These are phyloP conservation scores for Cicer pinnatifidum DNA, from an alignment of 306 rosid species.

Conservation along the genomic window DNA sequence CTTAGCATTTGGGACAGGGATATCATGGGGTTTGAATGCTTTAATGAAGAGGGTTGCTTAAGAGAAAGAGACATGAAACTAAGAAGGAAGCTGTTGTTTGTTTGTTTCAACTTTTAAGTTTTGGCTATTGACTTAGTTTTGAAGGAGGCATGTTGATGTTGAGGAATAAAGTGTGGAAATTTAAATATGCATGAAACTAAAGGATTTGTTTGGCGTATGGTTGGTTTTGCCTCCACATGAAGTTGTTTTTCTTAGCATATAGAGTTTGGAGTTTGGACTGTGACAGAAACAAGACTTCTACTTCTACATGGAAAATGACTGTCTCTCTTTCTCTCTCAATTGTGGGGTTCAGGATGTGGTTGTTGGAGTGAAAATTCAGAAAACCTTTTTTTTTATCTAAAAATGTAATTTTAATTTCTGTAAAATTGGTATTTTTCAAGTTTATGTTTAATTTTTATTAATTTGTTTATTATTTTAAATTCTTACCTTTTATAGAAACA, in stretches of 20 bases:
- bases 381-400: conserved; percentile 38
- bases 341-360: conserved; percentile 55
- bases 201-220: conserved; percentile 53
- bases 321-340: conserved; percentile 44
- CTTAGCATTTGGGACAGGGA: conserved; percentile 73
- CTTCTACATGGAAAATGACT: conserved; percentile 78
- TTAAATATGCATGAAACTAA: not conserved
- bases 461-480: too few species aligned
- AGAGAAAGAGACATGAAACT: conserved; percentile 87
- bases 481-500: too few species aligned
- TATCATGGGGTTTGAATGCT: conserved; percentile 37
- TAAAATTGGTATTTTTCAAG: too few species aligned
- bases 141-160: conserved; percentile 68
- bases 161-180: conserved; percentile 22
- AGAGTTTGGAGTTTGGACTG: conserved; percentile 48
- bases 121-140: conserved; percentile 63
- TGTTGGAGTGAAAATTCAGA: conserved; percentile 75
- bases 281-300: conserved; percentile 65
- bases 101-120: conserved; percentile 56
- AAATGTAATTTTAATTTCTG: too few species aligned
- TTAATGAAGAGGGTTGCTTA: conserved; percentile 65
- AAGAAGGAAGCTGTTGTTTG: conserved; percentile 48
- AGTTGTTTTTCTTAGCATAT: conserved; percentile 13
- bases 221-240: conserved; percentile 90
- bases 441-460: too few species aligned